Conservation (phyloP, 352 stramenopile genomes). For the Globisporangium perplexum region DNA sequence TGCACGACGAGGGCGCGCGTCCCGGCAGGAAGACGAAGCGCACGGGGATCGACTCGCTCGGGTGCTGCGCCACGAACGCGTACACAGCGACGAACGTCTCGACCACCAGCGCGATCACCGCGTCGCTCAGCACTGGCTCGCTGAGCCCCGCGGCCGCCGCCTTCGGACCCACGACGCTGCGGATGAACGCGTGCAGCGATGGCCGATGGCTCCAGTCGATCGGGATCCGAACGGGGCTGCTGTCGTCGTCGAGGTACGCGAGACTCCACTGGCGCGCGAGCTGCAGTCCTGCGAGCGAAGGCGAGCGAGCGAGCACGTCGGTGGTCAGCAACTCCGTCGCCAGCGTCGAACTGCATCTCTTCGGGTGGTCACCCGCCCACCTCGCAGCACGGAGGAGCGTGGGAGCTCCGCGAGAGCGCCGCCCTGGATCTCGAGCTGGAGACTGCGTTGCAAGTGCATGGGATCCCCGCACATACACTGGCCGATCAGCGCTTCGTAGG, state of each 20-base stretch:
- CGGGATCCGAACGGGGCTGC: slow-evolving; percentile 32
- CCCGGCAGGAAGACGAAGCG: slow-evolving; percentile 31
- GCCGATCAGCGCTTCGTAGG: no score
- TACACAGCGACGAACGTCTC: slow-evolving; percentile 42
- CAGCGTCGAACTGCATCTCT: background rate
- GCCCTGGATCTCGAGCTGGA: slow-evolving; percentile 38
- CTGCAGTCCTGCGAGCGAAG: slow-evolving; percentile 27
- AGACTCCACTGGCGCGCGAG: slow-evolving; percentile 41
- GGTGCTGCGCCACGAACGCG: slow-evolving; percentile 25
- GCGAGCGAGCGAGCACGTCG: background rate
- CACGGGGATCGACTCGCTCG: slow-evolving; percentile 37
- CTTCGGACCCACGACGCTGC: slow-evolving; percentile 39
- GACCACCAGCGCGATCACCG: slow-evolving; percentile 33
- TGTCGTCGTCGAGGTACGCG: slow-evolving; percentile 31
- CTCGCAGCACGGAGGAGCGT: slow-evolving; percentile 20
- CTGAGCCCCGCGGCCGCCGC: slow-evolving; percentile 11
- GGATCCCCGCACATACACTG: no score
- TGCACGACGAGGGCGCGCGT: slow-evolving; percentile 6
- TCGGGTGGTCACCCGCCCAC: no score
- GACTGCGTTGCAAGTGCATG: slow-evolving; percentile 12
- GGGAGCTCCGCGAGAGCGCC: slow-evolving; percentile 23
- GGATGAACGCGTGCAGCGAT: slow-evolving; percentile 32
- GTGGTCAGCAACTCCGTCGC: background rate
- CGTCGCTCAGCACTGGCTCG: slow-evolving; percentile 6
- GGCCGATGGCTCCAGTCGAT: slow-evolving; percentile 40